Evolutionary conservation across 2,329 filamentous ascomycete species (phyloP).

Genomic region (Stagonosporopsis vannaccii): DNA sequence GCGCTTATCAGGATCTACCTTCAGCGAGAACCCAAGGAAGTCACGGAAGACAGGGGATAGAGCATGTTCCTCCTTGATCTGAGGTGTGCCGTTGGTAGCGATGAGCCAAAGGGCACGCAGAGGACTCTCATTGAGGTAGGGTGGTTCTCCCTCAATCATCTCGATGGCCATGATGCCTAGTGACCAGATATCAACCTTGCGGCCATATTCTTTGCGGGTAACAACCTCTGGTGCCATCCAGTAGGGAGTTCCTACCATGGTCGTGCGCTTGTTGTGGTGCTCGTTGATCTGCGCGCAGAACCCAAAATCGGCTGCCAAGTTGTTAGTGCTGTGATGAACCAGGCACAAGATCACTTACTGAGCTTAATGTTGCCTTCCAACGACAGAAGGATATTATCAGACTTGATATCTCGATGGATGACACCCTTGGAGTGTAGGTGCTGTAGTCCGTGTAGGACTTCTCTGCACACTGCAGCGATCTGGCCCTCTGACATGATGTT

Average conservation of each 20-base stretch:
- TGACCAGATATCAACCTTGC: conserved; percentile 99
- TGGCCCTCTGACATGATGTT: conserved; percentile 99
- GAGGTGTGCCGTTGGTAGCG: conserved; percentile 92
- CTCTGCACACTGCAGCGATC: conserved; percentile 93
- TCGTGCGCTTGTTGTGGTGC: conserved; percentile 94
- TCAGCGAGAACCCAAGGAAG: conserved; percentile 90
- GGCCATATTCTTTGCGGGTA: conserved; percentile 94
- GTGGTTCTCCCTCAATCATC: conserved; percentile 99
- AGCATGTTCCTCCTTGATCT: conserved; percentile 90
- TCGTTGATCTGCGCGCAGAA: conserved; percentile 99
- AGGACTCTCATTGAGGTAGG: conserved; percentile 94
- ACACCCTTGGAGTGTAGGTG: conserved; percentile 97
- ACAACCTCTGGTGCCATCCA: conserved; percentile 99
- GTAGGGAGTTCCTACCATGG: conserved; percentile 98
- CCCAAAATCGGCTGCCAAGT: conserved; percentile 82
- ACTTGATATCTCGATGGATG: conserved; percentile 99
- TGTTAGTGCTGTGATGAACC: conserved; percentile 5
- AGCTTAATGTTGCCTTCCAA: conserved; percentile 97
- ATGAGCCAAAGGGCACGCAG: conserved; percentile 93
- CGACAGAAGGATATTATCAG: conserved; percentile 94
- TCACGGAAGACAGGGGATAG: conserved; percentile 84
- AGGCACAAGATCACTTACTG: conserved; percentile 65
- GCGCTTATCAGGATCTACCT: conserved; percentile 96
- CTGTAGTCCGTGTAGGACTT: conserved; percentile 89
- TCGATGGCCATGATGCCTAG: conserved; percentile 99